These are phyloP conservation scores for Plasmodium vivax DNA, from an alignment of 169 alveolate genomes.

Conservation along the genomic window DNA sequence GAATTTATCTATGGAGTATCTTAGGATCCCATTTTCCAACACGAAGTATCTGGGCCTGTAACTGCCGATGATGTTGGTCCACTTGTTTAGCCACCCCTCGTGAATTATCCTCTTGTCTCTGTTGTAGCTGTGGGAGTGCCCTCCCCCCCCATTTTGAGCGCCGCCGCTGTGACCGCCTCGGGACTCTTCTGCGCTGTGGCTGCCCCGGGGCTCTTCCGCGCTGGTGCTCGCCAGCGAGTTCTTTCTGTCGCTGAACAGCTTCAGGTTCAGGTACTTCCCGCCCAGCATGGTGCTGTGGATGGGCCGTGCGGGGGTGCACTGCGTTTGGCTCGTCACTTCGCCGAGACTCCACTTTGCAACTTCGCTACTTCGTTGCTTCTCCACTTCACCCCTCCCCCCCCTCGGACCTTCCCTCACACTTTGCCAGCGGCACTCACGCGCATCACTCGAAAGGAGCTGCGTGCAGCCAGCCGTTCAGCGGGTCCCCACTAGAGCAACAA, in stretches of 20 bases:
- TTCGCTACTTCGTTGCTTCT: too few relatives aligned
- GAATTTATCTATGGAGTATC: slow-evolving; percentile 84
- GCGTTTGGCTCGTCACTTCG: neutral
- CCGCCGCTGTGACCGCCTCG: neutral
- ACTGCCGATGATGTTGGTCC: slow-evolving; percentile 90
- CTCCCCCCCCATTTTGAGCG: neutral
- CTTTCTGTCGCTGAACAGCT: slow-evolving; percentile 47
- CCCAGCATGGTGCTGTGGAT: slow-evolving; percentile 23
- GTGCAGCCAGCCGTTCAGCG: neutral
- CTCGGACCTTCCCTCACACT: neutral
- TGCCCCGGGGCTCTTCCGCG: neutral
- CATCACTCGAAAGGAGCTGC: neutral
- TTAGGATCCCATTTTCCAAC: slow-evolving; percentile 85
- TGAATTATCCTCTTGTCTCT: slow-evolving; percentile 80
- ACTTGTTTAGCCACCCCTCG: slow-evolving; percentile 90
- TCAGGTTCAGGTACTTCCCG: slow-evolving; percentile 53
- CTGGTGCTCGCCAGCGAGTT: neutral
- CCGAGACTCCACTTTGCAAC: too few relatives aligned
- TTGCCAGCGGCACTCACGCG: neutral
- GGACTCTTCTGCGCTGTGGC: neutral
- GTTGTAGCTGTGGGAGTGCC: neutral
- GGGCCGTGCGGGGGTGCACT: neutral
- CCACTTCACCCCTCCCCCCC: neutral
- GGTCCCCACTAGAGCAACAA: neutral
- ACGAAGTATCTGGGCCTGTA: slow-evolving; percentile 90